Base-by-base conservation (phyloP, 495 filamentous ascomycete species). In the Penicillium daleae region DNA sequence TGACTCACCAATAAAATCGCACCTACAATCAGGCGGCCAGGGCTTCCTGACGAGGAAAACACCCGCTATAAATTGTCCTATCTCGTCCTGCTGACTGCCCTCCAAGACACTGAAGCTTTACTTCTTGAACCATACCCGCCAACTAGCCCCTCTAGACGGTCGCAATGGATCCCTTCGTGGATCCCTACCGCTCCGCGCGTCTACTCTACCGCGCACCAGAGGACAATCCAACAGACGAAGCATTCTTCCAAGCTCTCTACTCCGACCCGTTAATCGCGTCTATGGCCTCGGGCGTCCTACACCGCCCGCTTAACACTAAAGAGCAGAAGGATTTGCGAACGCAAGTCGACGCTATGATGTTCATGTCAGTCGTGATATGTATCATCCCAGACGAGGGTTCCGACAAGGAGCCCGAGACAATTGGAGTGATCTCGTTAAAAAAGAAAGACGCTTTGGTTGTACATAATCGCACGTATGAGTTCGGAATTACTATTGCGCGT, bases 281-380 rank as follows among this genome's bases (percentile, higher is more conserved):
- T 76, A 19, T 84, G 85, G 66, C 80, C 80, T 15, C 71, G 77
- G 29, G 81, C 83, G 2, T 76, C 24, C 53, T 56, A 15, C n/a
- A 24, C 27, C 53, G 35, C 6, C 53, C 53, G 78, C 50, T 70
- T 85, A 37, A 84, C 82, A 74, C 78, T 76, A 39, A 82, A 81
- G 63, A 83, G 83, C 52, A 69, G 67, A 13, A 73, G 31, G 54
- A 57, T n/a, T 7, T 44, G 7, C 32, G 53, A 56, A 15, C 32
- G 3, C 17, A 26, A 8, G 6, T 26, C 15, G 53, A 56, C 40
- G 24, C 21, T 42, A 24, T 13, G n/a, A 26, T 56, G 53, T 42
- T 56, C 33, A 40, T 56, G 53, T 56, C 53, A 26, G 35, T 56
- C 39, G 27, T 40, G 24, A 49, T 52, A 26, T 57, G 51, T 21